Conservation (phyloP, 2,329 filamentous ascomycete species). For the Alternaria arbusti region DNA sequence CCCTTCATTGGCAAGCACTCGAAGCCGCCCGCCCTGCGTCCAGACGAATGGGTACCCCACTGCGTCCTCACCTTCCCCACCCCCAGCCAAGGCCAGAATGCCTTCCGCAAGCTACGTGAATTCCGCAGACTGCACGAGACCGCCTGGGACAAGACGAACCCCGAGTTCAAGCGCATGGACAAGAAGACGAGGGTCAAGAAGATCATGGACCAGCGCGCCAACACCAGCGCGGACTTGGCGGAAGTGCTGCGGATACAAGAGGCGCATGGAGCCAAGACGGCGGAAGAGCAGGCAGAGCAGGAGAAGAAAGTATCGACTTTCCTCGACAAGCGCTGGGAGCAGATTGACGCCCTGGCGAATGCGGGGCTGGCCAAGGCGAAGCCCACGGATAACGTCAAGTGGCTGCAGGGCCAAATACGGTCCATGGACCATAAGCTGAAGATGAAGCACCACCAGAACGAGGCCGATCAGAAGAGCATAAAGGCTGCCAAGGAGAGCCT, state of each 20-base stretch:
- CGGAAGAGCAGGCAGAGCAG: slow-evolving; percentile 21
- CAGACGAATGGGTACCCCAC: slow-evolving; percentile 68
- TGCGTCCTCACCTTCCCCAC: slow-evolving; percentile 64
- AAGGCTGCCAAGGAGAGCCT: slow-evolving; percentile 28
- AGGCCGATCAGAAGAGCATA: slow-evolving; percentile 33
- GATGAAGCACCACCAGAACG: slow-evolving; percentile 35
- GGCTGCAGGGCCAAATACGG: slow-evolving; percentile 35
- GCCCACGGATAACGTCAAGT: slow-evolving; percentile 27
- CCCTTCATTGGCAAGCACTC: slow-evolving; percentile 70
- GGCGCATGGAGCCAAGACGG: slow-evolving; percentile 35
- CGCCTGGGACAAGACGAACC: slow-evolving; percentile 53
- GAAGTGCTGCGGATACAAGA: slow-evolving; percentile 61
- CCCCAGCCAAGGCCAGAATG: slow-evolving; percentile 57
- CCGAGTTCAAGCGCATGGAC: slow-evolving; percentile 52
- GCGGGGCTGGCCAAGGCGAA: slow-evolving; percentile 19
- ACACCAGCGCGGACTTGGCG: slow-evolving; percentile 65
- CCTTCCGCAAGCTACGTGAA: slow-evolving; percentile 51
- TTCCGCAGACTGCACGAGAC: slow-evolving; percentile 63
- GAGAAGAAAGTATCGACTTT: slow-evolving; percentile 18
- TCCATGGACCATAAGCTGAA: slow-evolving; percentile 30
- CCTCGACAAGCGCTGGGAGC: slow-evolving; percentile 33
- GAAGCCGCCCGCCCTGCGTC: slow-evolving; percentile 62
- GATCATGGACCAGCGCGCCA: slow-evolving; percentile 71
- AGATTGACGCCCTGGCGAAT: slow-evolving; percentile 29
- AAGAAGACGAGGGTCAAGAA: slow-evolving; percentile 58